Base-by-base conservation (phyloP, 257 asterid species). In the Salvia miltiorrhiza region DNA sequence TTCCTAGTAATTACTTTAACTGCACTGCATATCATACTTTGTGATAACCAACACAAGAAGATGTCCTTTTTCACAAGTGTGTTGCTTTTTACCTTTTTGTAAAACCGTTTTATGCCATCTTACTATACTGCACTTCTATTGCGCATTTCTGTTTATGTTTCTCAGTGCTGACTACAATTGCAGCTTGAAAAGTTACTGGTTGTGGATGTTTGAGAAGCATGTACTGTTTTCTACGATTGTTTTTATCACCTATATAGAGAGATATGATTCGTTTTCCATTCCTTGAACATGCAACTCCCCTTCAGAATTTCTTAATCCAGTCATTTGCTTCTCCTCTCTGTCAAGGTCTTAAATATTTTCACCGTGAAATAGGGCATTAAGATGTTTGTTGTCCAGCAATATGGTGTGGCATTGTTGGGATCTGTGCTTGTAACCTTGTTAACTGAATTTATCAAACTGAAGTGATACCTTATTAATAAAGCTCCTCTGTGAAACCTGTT, bases 361-460 rank as follows among this genome's bases (percentile, higher is more conserved):
- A n/a, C n/a, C n/a, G n/a, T n/a, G n/a, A n/a, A n/a, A n/a, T n/a
- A n/a, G n/a, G n/a, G n/a, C n/a, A n/a, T n/a, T n/a, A n/a, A n/a
- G n/a, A 37, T 52, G 49, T 41, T 24, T 33, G 43, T 9, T 9
- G 61, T 13, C 71, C 61, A 20, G 26, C 70, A 47, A 21, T 48
- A 40, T 62, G 57, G 32, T 48, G 63, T 23, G 53, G 21, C 1
- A n/a, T 44, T 64, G 8, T 28, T 19, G 40, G 48, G 23, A 21
- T 50, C 8, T 72, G 30, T 63, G 54, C 71, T 64, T 64, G 43
- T 52, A 66, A 55, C 26, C 13, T 48, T 30, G 71, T 73, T 43
- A 26, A 13, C 17, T 59, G 28, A 41, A 47, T 66, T 30, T 55
- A 13, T 71, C 43, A 30, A 47, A 16, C 48, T 49, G 33, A 58